phyloP scores from a whole-genome alignment of 495 filamentous ascomycete species.

The Penicillium angulare region DNA sequence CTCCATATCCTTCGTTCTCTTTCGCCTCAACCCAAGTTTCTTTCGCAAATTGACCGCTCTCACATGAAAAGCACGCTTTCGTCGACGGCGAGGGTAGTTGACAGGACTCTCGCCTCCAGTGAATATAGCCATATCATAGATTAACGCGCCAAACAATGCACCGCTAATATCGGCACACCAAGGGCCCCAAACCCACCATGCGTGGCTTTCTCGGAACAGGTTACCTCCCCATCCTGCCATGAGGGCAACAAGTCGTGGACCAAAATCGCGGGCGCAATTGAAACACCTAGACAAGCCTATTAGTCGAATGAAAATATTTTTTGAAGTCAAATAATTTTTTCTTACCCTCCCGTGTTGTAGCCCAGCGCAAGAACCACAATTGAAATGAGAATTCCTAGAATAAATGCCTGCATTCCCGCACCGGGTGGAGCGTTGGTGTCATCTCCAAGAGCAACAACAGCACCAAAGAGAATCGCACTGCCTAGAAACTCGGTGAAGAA shows the following conservation, averaged over 20 bases:
- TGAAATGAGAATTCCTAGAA: slow-evolving; percentile 18
- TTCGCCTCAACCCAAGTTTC: slow-evolving; percentile 6
- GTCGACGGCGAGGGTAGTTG: slow-evolving; percentile 19
- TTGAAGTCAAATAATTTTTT: no score
- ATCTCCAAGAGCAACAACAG: slow-evolving; percentile 23
- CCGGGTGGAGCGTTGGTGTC: slow-evolving; percentile 23
- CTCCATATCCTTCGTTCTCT: background rate
- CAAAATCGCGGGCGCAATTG: slow-evolving; percentile 22
- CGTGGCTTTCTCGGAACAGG: slow-evolving; percentile 6
- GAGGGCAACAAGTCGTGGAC: slow-evolving; percentile 20
- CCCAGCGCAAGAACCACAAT: slow-evolving; percentile 17
- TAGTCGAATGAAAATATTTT: background rate
- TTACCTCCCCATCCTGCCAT: slow-evolving; percentile 24
- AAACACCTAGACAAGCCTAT: slow-evolving; percentile 16
- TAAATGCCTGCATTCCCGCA: slow-evolving; percentile 26
- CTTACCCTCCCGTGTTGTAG: slow-evolving; percentile 24
- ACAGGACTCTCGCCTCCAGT: slow-evolving; percentile 24
- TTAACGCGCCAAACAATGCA: slow-evolving; percentile 6
- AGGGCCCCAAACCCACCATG: slow-evolving; percentile 25
- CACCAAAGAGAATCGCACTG: slow-evolving; percentile 19
- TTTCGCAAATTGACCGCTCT: slow-evolving; percentile 12
- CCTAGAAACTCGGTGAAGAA: slow-evolving; percentile 33
- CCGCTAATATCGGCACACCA: slow-evolving; percentile 26
- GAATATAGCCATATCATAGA: slow-evolving; percentile 25
- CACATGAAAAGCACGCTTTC: slow-evolving; percentile 13